Evolutionary conservation across 495 filamentous ascomycete species (phyloP).

Genomic region (Massariosphaeria phaeospora): DNA sequence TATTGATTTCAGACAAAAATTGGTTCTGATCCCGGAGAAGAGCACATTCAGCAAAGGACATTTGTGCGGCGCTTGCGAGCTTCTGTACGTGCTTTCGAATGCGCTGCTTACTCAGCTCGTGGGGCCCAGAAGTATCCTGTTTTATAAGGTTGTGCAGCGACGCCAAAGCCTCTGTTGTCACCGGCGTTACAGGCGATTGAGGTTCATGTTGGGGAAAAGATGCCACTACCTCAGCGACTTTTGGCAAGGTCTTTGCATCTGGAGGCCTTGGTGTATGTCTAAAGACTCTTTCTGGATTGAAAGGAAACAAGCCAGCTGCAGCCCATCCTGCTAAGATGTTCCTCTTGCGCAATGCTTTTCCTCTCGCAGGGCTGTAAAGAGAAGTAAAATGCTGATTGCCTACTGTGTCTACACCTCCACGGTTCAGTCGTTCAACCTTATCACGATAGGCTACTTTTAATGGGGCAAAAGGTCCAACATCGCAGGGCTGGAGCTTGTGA

Average conservation of each 20-base stretch:
- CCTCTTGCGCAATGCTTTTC: background rate
- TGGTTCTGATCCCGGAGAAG: too few relatives aligned
- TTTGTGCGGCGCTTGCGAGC: too few relatives aligned
- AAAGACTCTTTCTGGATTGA: slow-evolving; percentile 1
- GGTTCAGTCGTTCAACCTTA: background rate
- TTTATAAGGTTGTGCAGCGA: slow-evolving; percentile 1
- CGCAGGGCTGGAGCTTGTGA: background rate
- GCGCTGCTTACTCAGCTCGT: too few relatives aligned
- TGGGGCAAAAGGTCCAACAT: background rate
- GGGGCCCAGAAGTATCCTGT: too few relatives aligned
- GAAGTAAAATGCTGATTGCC: background rate
- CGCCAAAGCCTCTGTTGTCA: background rate
- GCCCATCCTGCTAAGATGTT: background rate
- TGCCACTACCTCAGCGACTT: background rate
- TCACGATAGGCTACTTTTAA: background rate
- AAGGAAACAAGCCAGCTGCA: background rate
- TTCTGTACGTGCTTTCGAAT: too few relatives aligned
- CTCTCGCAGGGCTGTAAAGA: background rate
- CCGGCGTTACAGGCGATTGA: background rate
- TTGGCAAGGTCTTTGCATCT: background rate
- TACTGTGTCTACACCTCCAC: background rate
- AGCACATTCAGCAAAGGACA: too few relatives aligned
- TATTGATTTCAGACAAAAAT: too few relatives aligned
- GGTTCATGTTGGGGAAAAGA: background rate
- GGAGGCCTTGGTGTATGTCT: background rate